Evolutionary conservation across 2,329 filamentous ascomycete genomes (phyloP).

Genomic region (Colletotrichum cuscutae): DNA sequence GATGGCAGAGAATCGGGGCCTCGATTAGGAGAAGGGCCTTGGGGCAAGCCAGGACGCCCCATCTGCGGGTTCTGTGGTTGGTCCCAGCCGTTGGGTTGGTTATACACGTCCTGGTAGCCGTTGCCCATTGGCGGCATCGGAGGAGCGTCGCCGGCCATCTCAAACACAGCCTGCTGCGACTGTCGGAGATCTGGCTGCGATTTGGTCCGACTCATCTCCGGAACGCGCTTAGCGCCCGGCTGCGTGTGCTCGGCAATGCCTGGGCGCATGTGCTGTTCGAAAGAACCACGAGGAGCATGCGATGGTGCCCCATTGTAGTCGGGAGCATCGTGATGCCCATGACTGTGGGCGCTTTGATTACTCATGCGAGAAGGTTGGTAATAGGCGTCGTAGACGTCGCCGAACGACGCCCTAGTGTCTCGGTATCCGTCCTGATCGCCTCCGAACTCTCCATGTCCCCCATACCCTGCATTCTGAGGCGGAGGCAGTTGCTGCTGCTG

Average conservation of each 20-base stretch:
- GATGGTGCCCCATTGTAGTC: slow-evolving; percentile 53
- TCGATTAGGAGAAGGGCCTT: slow-evolving; percentile 42
- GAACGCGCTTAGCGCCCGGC: slow-evolving; percentile 60
- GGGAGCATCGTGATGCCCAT: slow-evolving; percentile 44
- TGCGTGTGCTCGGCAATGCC: slow-evolving; percentile 53
- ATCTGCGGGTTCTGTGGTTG: slow-evolving; percentile 23
- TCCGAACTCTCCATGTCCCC: slow-evolving; percentile 41
- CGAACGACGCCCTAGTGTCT: slow-evolving; percentile 39
- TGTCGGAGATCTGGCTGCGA: slow-evolving; percentile 75
- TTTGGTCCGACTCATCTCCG: slow-evolving; percentile 68
- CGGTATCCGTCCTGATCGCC: slow-evolving; percentile 45
- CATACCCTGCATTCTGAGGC: slow-evolving; percentile 37
- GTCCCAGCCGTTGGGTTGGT: slow-evolving; percentile 34
- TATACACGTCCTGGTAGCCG: slow-evolving; percentile 35
- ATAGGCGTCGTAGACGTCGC: slow-evolving; percentile 41
- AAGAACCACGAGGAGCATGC: slow-evolving; percentile 49
- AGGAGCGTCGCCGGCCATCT: slow-evolving; percentile 74
- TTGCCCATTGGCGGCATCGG: slow-evolving; percentile 59
- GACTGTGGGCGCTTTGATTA: slow-evolving; percentile 37
- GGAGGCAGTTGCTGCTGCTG: slow-evolving; percentile 40
- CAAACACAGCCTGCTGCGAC: slow-evolving; percentile 76
- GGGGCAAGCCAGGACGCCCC: slow-evolving; percentile 40
- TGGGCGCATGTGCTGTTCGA: slow-evolving; percentile 60
- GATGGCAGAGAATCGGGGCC: slow-evolving; percentile 62
- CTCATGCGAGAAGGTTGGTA: slow-evolving; percentile 40